Percentiles rank a stretch among this genome's conserved stretches.
Conservation (phyloP, 164 flowering plant species). For the Kingdonia uniflora region DNA sequence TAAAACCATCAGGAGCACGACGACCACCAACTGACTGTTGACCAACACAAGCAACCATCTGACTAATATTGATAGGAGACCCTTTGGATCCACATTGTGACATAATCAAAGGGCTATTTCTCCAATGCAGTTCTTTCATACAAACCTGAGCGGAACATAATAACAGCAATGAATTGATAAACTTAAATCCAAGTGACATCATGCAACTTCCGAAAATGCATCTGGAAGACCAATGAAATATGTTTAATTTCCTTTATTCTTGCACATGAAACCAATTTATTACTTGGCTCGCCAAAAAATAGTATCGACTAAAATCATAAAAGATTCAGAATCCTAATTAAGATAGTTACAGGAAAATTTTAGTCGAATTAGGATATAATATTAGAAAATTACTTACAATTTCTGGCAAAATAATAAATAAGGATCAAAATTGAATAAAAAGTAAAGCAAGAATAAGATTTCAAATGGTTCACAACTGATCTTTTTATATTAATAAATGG, state of each 20-base stretch:
- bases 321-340: background rate
- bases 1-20: conserved; percentile 89
- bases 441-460: too few relatives aligned
- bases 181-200: background rate
- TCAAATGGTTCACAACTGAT: too few relatives aligned
- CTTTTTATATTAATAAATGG: too few relatives aligned
- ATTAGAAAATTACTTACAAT: too few relatives aligned
- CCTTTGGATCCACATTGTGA: conserved; percentile 99
- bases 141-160: conserved; percentile 41
- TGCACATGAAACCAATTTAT: background rate
- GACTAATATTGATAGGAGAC: conserved; percentile 85
- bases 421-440: too few relatives aligned
- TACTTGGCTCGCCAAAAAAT: too few relatives aligned
- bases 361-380: background rate
- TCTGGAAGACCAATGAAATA: background rate
- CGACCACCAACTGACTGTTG: conserved; percentile 95
- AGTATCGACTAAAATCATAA: background rate
- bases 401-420: background rate
- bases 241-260: background rate
- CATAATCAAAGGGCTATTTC: conserved; percentile 97
- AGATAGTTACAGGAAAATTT: background rate
- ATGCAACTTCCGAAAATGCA: background rate
- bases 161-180: background rate
- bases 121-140: conserved; percentile 67
- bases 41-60: conserved; percentile 98